Evolutionary conservation across 2,329 filamentous ascomycete genomes (phyloP), one percentile per base, ranked within the genome.

Genomic region (Sclerotinia glacialis): DNA sequence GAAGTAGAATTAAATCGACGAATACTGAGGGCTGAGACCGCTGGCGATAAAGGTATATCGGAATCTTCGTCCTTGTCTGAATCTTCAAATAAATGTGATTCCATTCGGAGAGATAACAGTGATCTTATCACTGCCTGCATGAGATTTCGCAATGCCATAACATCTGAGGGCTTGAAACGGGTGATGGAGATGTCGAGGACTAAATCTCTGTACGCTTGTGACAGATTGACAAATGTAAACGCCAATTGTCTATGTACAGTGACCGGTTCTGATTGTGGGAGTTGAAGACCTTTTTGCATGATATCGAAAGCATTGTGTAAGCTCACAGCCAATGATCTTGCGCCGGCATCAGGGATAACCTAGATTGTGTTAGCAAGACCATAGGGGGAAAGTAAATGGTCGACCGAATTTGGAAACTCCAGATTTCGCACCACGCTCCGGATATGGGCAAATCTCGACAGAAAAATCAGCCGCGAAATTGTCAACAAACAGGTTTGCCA

Each of bases 171-270:
- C 14, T 75, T 76, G 67, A 86, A 83, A 0, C 81, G 78, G 1
- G 83, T 85, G 5, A 86, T 75, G 1, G 84, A 83, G n/a, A 86
- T 79, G 64, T 86, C 85, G 63, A 85, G 79, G 16, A 80, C 79
- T 67, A 87, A 79, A 70, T 87, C 85, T 73, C 85, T 79, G 67
- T 84, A 81, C 2, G 81, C 82, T 68, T 84, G 79, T 18, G 85
- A 86, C 64, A 87, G 77, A 66, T 83, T 80, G 67, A 86, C 83
- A 67, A 86, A 86, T 0, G 81, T 79, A 68, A 79, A 80, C 5
- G 81, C 79, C 23, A 87, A 75, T 47, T 79, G 77, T 53, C 81
- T 78, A 42, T 82, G 79, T 68, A 77, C 73, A 47, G 69, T 72
- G 14, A 76, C 68, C 18, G 73, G 75, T 66, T 80, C 75, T 54